Base-by-base conservation (phyloP, 1,284 basidiomycete species). In the Rhodotorula sp. region DNA sequence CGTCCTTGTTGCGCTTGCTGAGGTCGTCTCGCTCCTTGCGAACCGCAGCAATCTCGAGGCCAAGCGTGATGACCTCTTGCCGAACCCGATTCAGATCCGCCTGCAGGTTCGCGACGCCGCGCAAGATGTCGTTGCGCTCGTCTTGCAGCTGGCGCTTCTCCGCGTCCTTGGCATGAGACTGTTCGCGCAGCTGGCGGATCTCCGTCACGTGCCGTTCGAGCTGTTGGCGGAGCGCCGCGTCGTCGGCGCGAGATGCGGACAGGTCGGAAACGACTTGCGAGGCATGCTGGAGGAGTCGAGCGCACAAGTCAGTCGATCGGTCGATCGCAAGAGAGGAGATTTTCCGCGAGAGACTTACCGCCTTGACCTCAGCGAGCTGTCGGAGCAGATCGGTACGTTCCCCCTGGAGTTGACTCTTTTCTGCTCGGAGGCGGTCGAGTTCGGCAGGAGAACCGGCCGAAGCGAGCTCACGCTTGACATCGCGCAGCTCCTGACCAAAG, bases 21-120 rank as follows among this genome's bases (percentile, higher is more conserved):
- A 85, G 78, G 65, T 83, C 86, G 73, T 89, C 88, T 77, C 90
- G 89, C 81, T 90, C 88, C 18, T 85, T 43, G 89, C 89, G 78
- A 89, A 89, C 34, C 0, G 59, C 64, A 0, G 73, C 73, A 15
- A 78, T 50, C 59, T 78, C 77, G 21, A 71, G 56, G 0, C 76
- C 76, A 5, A 76, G 61, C 23, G 71, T 67, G 49, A 62, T 59
- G 1, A 73, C 73, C 28, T 78, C 75, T 15, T 76, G 63, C 10
- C 75, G 64, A 2, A 78, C 73, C 15, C 69, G 60, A 18, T 66
- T 66, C 43, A 85, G 84, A 75, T 91, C 91, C 2, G 85, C 83
- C 78, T 92, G 89, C 47, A 93, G 83, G 0, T 79, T 79, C 3
- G 85, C 84, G 15, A 92, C 87, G 10, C 85, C 87, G 59, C 83